Evolutionary conservation across 202 grass and related monocot species (phyloP).

Genomic region (Saccharum hybrid): DNA sequence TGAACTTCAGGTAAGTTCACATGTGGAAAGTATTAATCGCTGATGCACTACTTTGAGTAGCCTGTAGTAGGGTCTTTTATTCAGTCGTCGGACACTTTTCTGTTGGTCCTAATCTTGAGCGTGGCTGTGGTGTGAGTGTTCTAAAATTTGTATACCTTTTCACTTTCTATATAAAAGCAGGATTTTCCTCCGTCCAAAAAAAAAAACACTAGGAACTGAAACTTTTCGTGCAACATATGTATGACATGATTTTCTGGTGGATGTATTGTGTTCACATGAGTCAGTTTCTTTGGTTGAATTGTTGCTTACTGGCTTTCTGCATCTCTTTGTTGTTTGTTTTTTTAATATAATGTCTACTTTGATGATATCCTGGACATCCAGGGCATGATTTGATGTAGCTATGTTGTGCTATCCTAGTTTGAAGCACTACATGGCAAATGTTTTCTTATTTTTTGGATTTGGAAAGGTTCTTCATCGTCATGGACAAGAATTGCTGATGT

Average conservation of each 20-base stretch:
- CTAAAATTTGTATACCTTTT: background rate
- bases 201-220: too few relatives aligned
- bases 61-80: background rate
- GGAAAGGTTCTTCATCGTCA: background rate
- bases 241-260: background rate
- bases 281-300: conserved; percentile 7
- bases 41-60: conserved; percentile 58
- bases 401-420: background rate
- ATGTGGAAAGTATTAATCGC: conserved; percentile 56
- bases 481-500: background rate
- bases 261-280: background rate
- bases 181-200: background rate
- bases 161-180: background rate
- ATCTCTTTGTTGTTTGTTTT: background rate
- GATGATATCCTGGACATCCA: background rate
- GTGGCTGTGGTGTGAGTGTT: background rate
- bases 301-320: background rate
- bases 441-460: conserved; percentile 2
- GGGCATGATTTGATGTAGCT: background rate
- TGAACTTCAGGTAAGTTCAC: conserved; percentile 93
- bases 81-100: background rate
- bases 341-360: background rate
- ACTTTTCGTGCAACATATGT: conserved; percentile 1
- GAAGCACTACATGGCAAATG: background rate
- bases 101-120: background rate